phyloP scores from a whole-genome alignment of 495 filamentous ascomycete species.

The Podospora pseudopauciseta region DNA sequence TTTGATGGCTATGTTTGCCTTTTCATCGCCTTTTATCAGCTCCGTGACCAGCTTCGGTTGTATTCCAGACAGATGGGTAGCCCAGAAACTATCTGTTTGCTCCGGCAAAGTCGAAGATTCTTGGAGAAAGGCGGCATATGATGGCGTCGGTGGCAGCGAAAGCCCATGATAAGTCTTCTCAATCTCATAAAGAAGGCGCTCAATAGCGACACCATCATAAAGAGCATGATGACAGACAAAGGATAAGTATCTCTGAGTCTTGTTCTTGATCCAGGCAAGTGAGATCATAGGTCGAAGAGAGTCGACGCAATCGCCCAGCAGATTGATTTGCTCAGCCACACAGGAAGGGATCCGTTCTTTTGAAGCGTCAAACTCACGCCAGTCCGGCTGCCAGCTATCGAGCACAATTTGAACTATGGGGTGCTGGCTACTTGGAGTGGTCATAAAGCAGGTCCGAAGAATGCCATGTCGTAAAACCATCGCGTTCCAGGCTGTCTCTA shows the following conservation, averaged over 20 bases:
- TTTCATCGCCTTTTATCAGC: not conserved
- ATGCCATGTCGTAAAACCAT: conserved; percentile 59
- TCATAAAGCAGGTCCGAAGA: conserved; percentile 58
- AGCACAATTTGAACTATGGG: conserved; percentile 61
- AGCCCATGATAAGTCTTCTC: conserved; percentile 48
- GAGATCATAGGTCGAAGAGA: conserved; percentile 36
- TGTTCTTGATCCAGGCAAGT: conserved; percentile 30
- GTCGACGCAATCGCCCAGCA: conserved; percentile 32
- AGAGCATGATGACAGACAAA: conserved; percentile 72
- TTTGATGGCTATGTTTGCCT: not conserved
- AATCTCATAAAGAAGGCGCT: conserved; percentile 60
- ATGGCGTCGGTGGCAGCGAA: conserved; percentile 40
- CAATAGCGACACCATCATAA: conserved; percentile 73
- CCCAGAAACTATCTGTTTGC: conserved; percentile 61
- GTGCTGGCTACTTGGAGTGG: conserved; percentile 46
- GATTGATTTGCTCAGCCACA: conserved; percentile 24
- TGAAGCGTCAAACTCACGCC: conserved; percentile 30
- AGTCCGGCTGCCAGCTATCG: conserved; percentile 26
- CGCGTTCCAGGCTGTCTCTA: conserved; percentile 46
- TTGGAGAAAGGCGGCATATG: conserved; percentile 44
- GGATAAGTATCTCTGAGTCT: conserved; percentile 42
- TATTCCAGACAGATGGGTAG: conserved; percentile 45
- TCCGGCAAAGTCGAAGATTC: conserved; percentile 27
- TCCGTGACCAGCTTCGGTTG: conserved; percentile 35
- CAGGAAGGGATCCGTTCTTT: conserved; percentile 20